A percentile compares a stretch with the other conserved stretches of the same genome.
Conservation (phyloP, 2,329 filamentous ascomycete species). For the Thermothelomyces thermophilus region DNA sequence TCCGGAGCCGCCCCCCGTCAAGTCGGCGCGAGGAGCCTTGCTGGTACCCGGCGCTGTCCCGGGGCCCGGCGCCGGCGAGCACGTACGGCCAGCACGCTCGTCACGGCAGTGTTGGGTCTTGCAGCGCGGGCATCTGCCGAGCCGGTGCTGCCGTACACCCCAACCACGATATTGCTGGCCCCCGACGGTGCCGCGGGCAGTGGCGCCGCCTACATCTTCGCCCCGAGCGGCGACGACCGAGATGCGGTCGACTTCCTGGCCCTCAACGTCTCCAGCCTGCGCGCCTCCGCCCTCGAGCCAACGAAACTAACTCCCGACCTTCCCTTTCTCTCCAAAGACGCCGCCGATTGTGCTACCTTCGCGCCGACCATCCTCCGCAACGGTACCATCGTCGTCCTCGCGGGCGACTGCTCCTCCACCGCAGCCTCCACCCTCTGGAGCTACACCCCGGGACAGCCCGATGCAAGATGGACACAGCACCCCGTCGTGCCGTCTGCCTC, state of each 20-base stretch:
- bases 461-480: slow-evolving; percentile 35
- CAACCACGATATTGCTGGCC: slow-evolving; percentile 63
- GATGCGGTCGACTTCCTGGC: slow-evolving; percentile 48
- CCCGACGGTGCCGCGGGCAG: slow-evolving; percentile 34
- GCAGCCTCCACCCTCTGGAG: slow-evolving; percentile 58
- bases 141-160: slow-evolving; percentile 62
- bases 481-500: slow-evolving; percentile 18
- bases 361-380: slow-evolving; percentile 59
- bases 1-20: neutral
- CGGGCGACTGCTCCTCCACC: slow-evolving; percentile 61
- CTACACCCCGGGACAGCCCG: slow-evolving; percentile 43
- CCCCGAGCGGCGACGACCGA: slow-evolving; percentile 39
- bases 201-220: slow-evolving; percentile 62
- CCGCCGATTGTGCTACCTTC: slow-evolving; percentile 48
- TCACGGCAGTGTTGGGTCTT: neutral
- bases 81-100: neutral
- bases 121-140: neutral
- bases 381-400: slow-evolving; percentile 66
- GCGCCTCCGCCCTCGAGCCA: slow-evolving; percentile 37
- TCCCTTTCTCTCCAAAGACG: slow-evolving; percentile 51
- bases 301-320: slow-evolving; percentile 49
- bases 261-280: slow-evolving; percentile 57
- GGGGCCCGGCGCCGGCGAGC: neutral
- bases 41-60: neutral
- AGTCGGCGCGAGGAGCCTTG: neutral